Percentiles rank a stretch among this genome's conserved stretches.
Conservation (phyloP, 2,329 filamentous ascomycete genomes). For the Monascus ruber region DNA sequence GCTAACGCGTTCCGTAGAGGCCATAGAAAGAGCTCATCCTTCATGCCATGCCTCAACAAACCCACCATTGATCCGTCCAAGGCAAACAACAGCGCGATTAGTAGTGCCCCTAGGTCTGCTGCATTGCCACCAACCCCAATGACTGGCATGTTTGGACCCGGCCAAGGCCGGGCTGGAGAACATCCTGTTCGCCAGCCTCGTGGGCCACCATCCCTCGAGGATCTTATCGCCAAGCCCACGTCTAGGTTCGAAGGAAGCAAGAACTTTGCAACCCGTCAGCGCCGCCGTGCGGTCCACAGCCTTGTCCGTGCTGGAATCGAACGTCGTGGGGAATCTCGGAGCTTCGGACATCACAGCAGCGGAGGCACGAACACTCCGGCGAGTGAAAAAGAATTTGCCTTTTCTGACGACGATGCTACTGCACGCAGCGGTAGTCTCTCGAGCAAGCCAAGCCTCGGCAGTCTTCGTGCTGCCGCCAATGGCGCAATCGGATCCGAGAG, state of each 20-base stretch:
- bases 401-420: slow-evolving; percentile 61
- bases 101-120: slow-evolving; percentile 63
- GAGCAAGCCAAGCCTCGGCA: slow-evolving; percentile 61
- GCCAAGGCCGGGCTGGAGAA: slow-evolving; percentile 84
- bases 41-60: slow-evolving; percentile 41
- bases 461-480: slow-evolving; percentile 64
- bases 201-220: slow-evolving; percentile 81
- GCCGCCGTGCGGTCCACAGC: slow-evolving; percentile 82
- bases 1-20: slow-evolving; percentile 86
- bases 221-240: slow-evolving; percentile 80
- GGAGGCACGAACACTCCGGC: slow-evolving; percentile 77
- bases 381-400: slow-evolving; percentile 63
- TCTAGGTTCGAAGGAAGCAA: slow-evolving; percentile 89
- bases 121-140: slow-evolving; percentile 69
- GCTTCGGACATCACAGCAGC: slow-evolving; percentile 50
- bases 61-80: slow-evolving; percentile 34
- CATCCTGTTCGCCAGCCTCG: slow-evolving; percentile 89
- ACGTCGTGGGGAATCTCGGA: slow-evolving; percentile 62
- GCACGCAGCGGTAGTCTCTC: slow-evolving; percentile 71
- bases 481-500: slow-evolving; percentile 83
- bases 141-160: slow-evolving; percentile 81
- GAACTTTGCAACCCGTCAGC: slow-evolving; percentile 90
- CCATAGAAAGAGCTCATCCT: slow-evolving; percentile 80
- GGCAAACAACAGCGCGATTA: slow-evolving; percentile 41
- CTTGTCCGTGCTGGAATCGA: slow-evolving; percentile 81